phyloP scores from a whole-genome alignment of 768 basidiomycete species.

The Kwoniella sp. region DNA sequence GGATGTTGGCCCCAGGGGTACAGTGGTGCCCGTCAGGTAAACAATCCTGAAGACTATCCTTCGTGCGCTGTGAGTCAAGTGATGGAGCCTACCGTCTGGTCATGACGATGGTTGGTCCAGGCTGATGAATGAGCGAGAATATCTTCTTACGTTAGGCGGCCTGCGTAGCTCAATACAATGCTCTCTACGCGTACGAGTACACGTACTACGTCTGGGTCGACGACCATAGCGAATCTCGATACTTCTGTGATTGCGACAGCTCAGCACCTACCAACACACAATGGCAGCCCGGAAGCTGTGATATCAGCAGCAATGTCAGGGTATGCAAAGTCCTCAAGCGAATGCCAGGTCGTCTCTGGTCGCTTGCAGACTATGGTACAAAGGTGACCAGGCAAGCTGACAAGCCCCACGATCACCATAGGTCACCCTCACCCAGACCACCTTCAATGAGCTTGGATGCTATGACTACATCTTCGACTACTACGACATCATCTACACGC shows the following conservation, averaged over 20 bases:
- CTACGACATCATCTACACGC: background rate
- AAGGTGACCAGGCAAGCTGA: background rate
- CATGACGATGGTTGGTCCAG: background rate
- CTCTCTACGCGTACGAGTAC: background rate
- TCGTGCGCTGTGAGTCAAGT: background rate
- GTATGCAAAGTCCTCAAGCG: no score
- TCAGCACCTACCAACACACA: background rate
- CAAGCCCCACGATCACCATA: background rate
- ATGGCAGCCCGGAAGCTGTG: background rate
- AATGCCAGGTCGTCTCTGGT: background rate
- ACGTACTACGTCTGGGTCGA: background rate
- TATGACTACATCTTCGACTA: background rate
- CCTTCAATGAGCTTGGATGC: constrained; percentile 3
- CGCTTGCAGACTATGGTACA: background rate
- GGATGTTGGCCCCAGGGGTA: background rate
- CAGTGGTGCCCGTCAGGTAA: background rate
- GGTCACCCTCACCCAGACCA: constrained; percentile 3
- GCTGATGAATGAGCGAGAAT: no score
- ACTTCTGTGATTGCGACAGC: background rate
- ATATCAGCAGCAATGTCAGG: background rate
- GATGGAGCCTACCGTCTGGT: no score
- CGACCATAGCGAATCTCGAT: background rate
- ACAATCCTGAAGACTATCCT: background rate
- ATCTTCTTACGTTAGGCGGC: background rate
- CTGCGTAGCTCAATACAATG: background rate